Percentiles rank a stretch among this genome's conserved stretches.
Evolutionary conservation across 495 filamentous ascomycete species (phyloP).

Genomic region (Chaetomium cochliodes): DNA sequence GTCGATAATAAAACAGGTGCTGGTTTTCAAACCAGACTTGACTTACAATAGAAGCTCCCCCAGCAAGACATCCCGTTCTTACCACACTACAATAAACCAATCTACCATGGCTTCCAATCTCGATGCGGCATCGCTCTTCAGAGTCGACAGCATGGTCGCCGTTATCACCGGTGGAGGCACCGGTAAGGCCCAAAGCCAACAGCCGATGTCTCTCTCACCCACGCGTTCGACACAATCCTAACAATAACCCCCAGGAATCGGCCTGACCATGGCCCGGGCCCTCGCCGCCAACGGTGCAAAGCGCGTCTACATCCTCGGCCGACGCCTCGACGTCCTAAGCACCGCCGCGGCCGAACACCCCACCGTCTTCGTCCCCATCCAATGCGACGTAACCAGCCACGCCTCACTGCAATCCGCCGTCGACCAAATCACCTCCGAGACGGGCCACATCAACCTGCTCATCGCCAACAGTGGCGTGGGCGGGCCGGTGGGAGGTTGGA

Average conservation of each 20-base stretch:
- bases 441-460: conserved; percentile 59
- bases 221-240: not conserved
- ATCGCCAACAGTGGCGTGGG: conserved; percentile 63
- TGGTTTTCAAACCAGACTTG: no score
- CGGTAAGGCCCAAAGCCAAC: conserved; percentile 39
- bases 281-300: conserved; percentile 62
- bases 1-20: no score
- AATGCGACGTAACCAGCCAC: conserved; percentile 64
- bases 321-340: conserved; percentile 54
- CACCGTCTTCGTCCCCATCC: conserved; percentile 53
- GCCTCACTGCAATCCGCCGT: conserved; percentile 57
- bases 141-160: conserved; percentile 59
- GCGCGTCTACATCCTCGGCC: conserved; percentile 68
- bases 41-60: no score
- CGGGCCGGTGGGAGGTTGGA: conserved; percentile 33
- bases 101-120: conserved; percentile 13
- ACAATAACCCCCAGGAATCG: conserved; percentile 52
- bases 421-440: conserved; percentile 45
- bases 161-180: conserved; percentile 62
- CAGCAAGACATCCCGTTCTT: not conserved
- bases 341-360: conserved; percentile 39
- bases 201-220: not conserved
- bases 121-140: conserved; percentile 43
- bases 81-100: not conserved
- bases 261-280: conserved; percentile 62